phyloP scores from a whole-genome alignment of 2,329 filamentous ascomycete genomes.

The Aspergillus fijiensis region DNA sequence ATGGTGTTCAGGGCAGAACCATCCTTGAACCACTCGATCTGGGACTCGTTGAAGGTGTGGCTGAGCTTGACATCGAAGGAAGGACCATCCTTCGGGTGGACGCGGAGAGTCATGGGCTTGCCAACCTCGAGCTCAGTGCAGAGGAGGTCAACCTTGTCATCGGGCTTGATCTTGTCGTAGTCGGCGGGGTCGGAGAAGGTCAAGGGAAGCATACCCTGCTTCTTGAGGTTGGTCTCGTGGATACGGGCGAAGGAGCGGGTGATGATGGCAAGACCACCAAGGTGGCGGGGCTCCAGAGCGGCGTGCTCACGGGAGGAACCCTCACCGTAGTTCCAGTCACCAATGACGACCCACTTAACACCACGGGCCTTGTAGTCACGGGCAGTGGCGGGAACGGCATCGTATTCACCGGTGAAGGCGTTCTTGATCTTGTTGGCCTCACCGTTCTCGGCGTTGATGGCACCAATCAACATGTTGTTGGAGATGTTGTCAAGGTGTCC shows the following conservation, averaged over 20 bases:
- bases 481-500: slow-evolving; percentile 99
- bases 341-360: slow-evolving; percentile 93
- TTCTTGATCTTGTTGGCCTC: slow-evolving; percentile 99
- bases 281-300: slow-evolving; percentile 93
- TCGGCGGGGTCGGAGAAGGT: slow-evolving; percentile 93
- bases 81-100: slow-evolving; percentile 85
- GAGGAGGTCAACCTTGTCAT: slow-evolving; percentile 87
- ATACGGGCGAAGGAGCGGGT: slow-evolving; percentile 96
- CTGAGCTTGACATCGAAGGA: slow-evolving; percentile 78
- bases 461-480: slow-evolving; percentile 99
- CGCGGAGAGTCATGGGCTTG: slow-evolving; percentile 85
- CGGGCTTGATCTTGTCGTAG: slow-evolving; percentile 93
- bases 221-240: slow-evolving; percentile 99
- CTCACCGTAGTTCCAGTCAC: slow-evolving; percentile 99
- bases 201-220: slow-evolving; percentile 99
- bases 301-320: slow-evolving; percentile 97
- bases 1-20: slow-evolving; percentile 97
- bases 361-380: slow-evolving; percentile 98
- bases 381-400: slow-evolving; percentile 86
- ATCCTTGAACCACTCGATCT: slow-evolving; percentile 99
- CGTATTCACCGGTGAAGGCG: slow-evolving; percentile 76
- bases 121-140: slow-evolving; percentile 88
- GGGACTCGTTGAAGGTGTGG: slow-evolving; percentile 97
- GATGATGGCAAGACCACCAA: slow-evolving; percentile 96
- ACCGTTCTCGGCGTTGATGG: slow-evolving; percentile 91